Evolutionary conservation across 345 rosid genomes (phyloP).

Genomic region (Rhodamnia rubescens): DNA sequence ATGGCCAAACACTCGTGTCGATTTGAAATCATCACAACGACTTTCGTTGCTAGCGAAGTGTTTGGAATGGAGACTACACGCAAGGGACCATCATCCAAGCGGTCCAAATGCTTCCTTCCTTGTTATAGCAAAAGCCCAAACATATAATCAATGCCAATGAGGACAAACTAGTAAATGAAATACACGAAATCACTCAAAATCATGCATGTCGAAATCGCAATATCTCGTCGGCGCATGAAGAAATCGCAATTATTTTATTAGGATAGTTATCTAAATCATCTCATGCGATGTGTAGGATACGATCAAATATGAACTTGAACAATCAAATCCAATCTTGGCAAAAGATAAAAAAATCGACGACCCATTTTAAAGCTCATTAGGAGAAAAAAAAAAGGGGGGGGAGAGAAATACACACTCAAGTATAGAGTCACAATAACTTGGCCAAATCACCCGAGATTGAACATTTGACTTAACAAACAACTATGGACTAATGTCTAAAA

Average conservation of each 20-base stretch:
- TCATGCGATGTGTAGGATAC: rapidly evolving
- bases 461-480: background rate
- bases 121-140: background rate
- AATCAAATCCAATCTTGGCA: background rate
- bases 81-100: background rate
- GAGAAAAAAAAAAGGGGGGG: background rate
- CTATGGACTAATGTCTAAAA: background rate
- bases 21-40: background rate
- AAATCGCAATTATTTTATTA: background rate
- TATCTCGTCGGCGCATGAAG: background rate
- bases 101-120: background rate
- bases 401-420: background rate
- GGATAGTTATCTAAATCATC: background rate
- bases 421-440: background rate
- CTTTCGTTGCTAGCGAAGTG: background rate
- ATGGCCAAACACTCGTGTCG: background rate
- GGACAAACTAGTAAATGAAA: no score
- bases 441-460: background rate
- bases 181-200: background rate
- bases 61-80: background rate
- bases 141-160: background rate
- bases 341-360: background rate
- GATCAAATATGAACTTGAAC: background rate
- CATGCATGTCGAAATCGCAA: background rate
- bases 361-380: background rate